A percentile compares a stretch with the other conserved stretches of the same genome.
Conservation (phyloP, 768 basidiomycete species). For the Mycena vulgaris region DNA sequence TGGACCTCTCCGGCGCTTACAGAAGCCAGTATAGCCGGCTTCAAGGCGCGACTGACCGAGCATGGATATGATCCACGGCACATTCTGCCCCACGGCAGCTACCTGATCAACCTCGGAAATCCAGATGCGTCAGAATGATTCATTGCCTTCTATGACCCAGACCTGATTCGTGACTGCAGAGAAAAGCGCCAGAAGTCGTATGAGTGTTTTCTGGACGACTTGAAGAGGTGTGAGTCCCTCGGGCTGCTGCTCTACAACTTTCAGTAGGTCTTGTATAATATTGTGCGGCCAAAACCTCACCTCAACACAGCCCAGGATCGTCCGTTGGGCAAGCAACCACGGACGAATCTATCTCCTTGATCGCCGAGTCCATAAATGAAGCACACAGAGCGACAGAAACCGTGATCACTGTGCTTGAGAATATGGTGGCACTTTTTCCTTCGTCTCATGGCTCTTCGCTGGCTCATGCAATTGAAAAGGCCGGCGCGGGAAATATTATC, state of each 20-base stretch:
- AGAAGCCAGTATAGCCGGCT: constrained; percentile 65
- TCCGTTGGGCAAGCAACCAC: constrained; percentile 79
- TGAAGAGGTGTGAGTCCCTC: constrained; percentile 82
- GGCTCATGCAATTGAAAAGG: constrained; percentile 56
- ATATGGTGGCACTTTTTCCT: constrained; percentile 70
- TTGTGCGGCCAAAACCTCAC: neutral
- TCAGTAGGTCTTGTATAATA: constrained; percentile 71
- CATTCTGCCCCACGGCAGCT: constrained; percentile 88
- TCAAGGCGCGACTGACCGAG: constrained; percentile 72
- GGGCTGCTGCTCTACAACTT: constrained; percentile 87
- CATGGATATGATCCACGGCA: constrained; percentile 74
- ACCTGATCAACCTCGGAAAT: constrained; percentile 89
- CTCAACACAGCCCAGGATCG: constrained; percentile 77
- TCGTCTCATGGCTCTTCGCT: neutral
- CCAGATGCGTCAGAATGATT: constrained; percentile 70
- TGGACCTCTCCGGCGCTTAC: constrained; percentile 80
- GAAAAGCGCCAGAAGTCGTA: constrained; percentile 80
- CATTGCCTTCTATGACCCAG: constrained; percentile 23
- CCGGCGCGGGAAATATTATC: constrained; percentile 84
- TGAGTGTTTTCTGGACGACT: constrained; percentile 87
- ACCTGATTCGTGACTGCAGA: constrained; percentile 48
- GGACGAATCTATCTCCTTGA: constrained; percentile 71
- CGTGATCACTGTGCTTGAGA: constrained; percentile 82
- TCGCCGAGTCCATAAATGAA: constrained; percentile 82
- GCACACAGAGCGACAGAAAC: constrained; percentile 73